Evolutionary conservation across 352 stramenopile genomes (phyloP).

Genomic region (Pythium graminicola): DNA sequence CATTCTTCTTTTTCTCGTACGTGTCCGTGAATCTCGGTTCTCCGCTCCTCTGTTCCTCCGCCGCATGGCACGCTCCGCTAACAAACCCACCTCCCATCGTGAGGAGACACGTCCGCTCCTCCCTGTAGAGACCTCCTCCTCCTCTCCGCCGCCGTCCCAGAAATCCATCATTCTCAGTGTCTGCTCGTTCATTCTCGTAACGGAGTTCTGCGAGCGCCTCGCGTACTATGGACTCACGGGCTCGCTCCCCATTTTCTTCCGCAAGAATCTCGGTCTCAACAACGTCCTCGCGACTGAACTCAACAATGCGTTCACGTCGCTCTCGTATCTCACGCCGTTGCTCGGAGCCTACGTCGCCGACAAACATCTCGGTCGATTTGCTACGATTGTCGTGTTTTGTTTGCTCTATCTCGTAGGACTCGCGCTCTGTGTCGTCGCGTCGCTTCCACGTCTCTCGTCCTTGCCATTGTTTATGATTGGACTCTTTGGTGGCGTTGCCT

Average conservation of each 20-base stretch:
- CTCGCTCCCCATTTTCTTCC: slow-evolving; percentile 85
- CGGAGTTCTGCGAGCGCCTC: slow-evolving; percentile 81
- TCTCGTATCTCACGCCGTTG: slow-evolving; percentile 81
- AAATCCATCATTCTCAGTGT: slow-evolving; percentile 83
- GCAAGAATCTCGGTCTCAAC: slow-evolving; percentile 74
- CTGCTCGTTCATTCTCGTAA: slow-evolving; percentile 87
- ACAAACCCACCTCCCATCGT: no score
- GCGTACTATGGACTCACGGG: slow-evolving; percentile 83
- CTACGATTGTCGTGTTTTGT: slow-evolving; percentile 43
- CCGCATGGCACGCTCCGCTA: slow-evolving; percentile 5
- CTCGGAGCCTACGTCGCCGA: slow-evolving; percentile 81
- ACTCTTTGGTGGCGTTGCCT: slow-evolving; percentile 64
- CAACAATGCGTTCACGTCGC: slow-evolving; percentile 77
- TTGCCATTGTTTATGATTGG: slow-evolving; percentile 74
- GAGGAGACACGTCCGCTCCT: slow-evolving; percentile 16
- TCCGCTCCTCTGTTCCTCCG: neutral
- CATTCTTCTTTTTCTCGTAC: neutral
- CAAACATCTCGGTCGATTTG: slow-evolving; percentile 69
- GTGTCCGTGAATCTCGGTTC: neutral
- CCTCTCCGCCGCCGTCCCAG: neutral
- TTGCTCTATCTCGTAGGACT: slow-evolving; percentile 69
- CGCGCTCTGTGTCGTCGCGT: slow-evolving; percentile 62
- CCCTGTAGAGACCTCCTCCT: slow-evolving; percentile 1
- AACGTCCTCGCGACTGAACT: slow-evolving; percentile 78
- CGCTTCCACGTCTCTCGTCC: slow-evolving; percentile 48